Conservation (phyloP, 1,139 yeast genomes). For the Blastobotrys petasosporus region DNA sequence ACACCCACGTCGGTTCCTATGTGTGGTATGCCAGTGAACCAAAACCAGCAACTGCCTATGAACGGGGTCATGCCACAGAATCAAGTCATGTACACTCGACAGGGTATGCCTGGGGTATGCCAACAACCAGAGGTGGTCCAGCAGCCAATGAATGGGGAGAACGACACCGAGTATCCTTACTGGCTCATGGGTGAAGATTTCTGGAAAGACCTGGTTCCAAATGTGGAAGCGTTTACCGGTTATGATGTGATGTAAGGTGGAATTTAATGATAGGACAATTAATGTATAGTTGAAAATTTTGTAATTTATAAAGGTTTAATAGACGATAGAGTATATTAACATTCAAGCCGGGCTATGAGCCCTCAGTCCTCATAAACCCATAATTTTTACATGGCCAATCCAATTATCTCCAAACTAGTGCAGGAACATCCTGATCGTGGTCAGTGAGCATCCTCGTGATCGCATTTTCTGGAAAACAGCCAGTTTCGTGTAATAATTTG, state of each 20-base stretch:
- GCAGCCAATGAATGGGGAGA: conserved; percentile 5
- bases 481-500: too few species aligned
- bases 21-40: neutral
- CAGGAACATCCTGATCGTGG: too few species aligned
- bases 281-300: neutral
- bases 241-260: conserved; percentile 24
- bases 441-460: too few species aligned
- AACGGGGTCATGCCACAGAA: conserved; percentile 1
- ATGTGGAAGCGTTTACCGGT: conserved; percentile 29
- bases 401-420: too few species aligned
- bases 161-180: conserved; percentile 21
- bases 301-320: too few species aligned
- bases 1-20: too few species aligned
- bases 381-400: too few species aligned
- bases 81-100: neutral
- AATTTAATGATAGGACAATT: too few species aligned
- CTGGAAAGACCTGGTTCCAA: conserved; percentile 30
- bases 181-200: conserved; percentile 30
- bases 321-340: too few species aligned
- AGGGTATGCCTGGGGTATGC: neutral
- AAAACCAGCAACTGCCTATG: conserved; percentile 1
- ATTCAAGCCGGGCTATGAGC: too few species aligned
- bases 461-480: too few species aligned
- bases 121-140: neutral
- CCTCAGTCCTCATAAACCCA: too few species aligned